A percentile compares a stretch with the other conserved stretches of the same genome.
These are phyloP conservation scores for carrot (Daucus carota) DNA, from an alignment of 129 eudicot genomes.

Conservation along the genomic window DNA sequence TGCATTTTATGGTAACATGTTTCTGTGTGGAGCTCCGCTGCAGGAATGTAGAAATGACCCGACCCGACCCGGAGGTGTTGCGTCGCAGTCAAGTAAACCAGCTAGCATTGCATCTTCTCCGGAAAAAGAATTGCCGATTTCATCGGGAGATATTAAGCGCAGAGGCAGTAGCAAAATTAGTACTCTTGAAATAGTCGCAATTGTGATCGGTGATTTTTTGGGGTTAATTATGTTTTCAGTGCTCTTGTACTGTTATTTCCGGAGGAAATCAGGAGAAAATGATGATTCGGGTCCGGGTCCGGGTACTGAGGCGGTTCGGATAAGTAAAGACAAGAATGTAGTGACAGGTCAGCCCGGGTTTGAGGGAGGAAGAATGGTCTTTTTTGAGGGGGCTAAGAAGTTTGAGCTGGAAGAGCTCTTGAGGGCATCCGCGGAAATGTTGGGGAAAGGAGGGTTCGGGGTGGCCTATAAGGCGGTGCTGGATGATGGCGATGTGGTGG, in stretches of 20 bases:
- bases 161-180: conserved; percentile 30
- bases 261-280: conserved; percentile 20
- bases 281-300: background rate
- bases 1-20: conserved; percentile 35
- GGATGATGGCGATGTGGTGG: conserved; percentile 83
- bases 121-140: conserved; percentile 21
- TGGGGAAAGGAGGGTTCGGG: conserved; percentile 93
- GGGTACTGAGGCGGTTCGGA: conserved; percentile 13
- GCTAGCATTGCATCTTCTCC: conserved; percentile 32
- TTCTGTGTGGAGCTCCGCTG: conserved; percentile 58
- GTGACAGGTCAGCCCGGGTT: conserved; percentile 38
- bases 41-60: conserved; percentile 26
- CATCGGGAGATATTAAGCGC: conserved; percentile 1
- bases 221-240: conserved; percentile 40
- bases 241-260: conserved; percentile 67
- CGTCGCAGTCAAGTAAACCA: conserved; percentile 33
- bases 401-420: conserved; percentile 92
- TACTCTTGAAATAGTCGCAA: conserved; percentile 38
- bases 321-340: conserved; percentile 36
- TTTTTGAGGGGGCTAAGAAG: conserved; percentile 60
- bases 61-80: conserved; percentile 24
- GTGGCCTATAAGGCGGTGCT: conserved; percentile 89
- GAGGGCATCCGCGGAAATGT: conserved; percentile 91
- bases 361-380: conserved; percentile 85
- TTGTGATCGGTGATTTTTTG: conserved; percentile 61